Evolutionary conservation across 768 basidiomycete species (phyloP), one percentile per base, ranked within the genome.

Genomic region (Cystobasidium ongulense): DNA sequence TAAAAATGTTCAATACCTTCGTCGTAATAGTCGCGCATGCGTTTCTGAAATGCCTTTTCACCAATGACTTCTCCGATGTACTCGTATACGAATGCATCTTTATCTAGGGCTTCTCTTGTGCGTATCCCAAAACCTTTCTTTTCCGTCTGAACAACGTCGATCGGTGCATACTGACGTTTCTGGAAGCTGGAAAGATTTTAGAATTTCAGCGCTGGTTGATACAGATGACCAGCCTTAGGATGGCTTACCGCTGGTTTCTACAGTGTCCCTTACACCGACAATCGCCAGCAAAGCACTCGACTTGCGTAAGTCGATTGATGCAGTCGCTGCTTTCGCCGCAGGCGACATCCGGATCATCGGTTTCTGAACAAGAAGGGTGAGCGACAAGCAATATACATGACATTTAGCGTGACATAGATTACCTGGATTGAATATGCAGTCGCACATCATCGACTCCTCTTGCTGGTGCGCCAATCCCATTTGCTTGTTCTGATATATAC

Each of bases 1-100:
- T 98, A 99, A 78, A 98, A 99, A 81, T 98, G 96, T 65, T 86
- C 85, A 76, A 97, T 92, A 21, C 95, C 95, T 80, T 96, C 91
- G 52, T 88, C 86, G 1, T 87, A 94, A 80, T 99, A 99, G 10
- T 89, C 88, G 43, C 89, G 86, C 92, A 99, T 97, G 35, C 95
- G 88, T 81, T 91, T 92, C 82, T 89, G 87, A 81, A 99, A 96
- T 18, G 89, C 88, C 13, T 84, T 82, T 39, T 91, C 89, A 73
- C 87, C 89, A 77, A 99, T 90, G 25, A 99, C 92, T 75, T 99
- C 96, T 36, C 96, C 96, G 38, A 98, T 88, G 80, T 99, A 98
- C 81, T 99, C 96, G 80, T 97, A 98, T 71, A 99, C 90, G 82
- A 99, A 92, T 0, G 86, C 77, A 80, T 97, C 94, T 77, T 94